phyloP scores from a whole-genome alignment of 768 basidiomycete species.

The Termitomyces sp. region DNA sequence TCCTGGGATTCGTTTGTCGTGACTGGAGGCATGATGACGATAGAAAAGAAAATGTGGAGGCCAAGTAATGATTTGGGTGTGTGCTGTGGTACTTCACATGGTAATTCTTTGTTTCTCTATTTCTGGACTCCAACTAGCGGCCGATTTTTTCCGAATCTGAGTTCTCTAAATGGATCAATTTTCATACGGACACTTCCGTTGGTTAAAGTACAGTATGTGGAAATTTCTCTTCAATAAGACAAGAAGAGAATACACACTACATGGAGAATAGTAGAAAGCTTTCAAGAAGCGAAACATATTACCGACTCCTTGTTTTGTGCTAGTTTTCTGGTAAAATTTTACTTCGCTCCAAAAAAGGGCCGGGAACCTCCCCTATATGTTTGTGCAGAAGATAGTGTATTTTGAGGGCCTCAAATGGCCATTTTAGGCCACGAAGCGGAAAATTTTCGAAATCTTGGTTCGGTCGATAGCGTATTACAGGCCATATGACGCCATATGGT shows the following conservation, averaged over 20 bases:
- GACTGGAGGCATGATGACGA: conserved; percentile 41
- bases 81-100: conserved; percentile 15
- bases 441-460: too few relatives aligned
- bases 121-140: conserved; percentile 17
- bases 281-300: neutral
- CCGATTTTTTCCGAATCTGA: conserved; percentile 31
- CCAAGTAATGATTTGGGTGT: conserved; percentile 13
- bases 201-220: neutral
- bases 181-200: neutral
- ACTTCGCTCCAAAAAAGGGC: neutral
- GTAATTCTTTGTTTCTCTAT: conserved; percentile 5
- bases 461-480: too few relatives aligned
- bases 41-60: conserved; percentile 21
- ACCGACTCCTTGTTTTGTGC: neutral
- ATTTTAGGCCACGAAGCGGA: too few relatives aligned
- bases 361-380: too few relatives aligned
- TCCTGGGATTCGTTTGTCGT: conserved; percentile 38
- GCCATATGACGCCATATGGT: too few relatives aligned
- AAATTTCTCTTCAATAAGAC: neutral
- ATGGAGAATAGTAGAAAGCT: neutral
- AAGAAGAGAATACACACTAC: too few relatives aligned
- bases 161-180: conserved; percentile 2
- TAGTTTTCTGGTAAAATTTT: neutral
- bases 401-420: too few relatives aligned
- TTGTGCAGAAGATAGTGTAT: too few relatives aligned